phyloP scores from a whole-genome alignment of 495 filamentous ascomycete species.

The Xylaria nigripes region DNA sequence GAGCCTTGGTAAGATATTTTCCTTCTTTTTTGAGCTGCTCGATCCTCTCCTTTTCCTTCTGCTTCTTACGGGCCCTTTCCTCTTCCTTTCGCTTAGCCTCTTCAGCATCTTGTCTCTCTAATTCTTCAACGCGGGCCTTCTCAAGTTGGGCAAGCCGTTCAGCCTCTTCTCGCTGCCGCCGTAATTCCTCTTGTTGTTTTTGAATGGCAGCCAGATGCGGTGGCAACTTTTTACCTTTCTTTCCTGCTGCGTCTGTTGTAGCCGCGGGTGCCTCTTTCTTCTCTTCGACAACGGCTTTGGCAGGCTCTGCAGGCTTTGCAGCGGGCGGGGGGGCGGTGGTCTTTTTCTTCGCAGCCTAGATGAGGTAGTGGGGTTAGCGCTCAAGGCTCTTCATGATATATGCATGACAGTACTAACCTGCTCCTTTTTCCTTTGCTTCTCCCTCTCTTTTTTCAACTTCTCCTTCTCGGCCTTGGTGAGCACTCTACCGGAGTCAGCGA shows the following conservation, averaged over 20 bases:
- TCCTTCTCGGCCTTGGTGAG: constrained; percentile 96
- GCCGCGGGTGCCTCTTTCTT: constrained; percentile 37
- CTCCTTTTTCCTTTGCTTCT: constrained; percentile 93
- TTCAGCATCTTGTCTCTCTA: constrained; percentile 52
- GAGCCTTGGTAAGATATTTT: constrained; percentile 89
- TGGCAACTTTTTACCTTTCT: constrained; percentile 90
- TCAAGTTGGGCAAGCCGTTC: constrained; percentile 63
- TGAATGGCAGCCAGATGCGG: constrained; percentile 73
- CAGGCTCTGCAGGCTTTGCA: constrained; percentile 42
- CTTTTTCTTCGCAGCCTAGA: constrained; percentile 64
- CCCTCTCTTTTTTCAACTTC: constrained; percentile 86
- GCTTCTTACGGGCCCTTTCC: constrained; percentile 77
- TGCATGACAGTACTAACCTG: constrained; percentile 45
- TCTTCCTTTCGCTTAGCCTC: constrained; percentile 47
- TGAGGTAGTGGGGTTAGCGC: constrained; percentile 9
- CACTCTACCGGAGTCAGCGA: constrained; percentile 54
- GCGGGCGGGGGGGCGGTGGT: constrained; percentile 37
- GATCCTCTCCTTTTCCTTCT: constrained; percentile 90
- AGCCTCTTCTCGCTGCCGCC: constrained; percentile 66
- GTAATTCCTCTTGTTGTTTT: constrained; percentile 81
- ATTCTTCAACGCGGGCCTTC: constrained; percentile 61
- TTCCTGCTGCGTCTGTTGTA: constrained; percentile 37
- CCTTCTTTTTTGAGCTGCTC: constrained; percentile 94
- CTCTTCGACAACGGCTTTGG: constrained; percentile 39
- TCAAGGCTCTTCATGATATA: constrained; percentile 11